A percentile compares a stretch with the other conserved stretches of the same genome.
Evolutionary conservation across 495 filamentous ascomycete genomes (phyloP).

Genomic region (Podospora appendiculata): DNA sequence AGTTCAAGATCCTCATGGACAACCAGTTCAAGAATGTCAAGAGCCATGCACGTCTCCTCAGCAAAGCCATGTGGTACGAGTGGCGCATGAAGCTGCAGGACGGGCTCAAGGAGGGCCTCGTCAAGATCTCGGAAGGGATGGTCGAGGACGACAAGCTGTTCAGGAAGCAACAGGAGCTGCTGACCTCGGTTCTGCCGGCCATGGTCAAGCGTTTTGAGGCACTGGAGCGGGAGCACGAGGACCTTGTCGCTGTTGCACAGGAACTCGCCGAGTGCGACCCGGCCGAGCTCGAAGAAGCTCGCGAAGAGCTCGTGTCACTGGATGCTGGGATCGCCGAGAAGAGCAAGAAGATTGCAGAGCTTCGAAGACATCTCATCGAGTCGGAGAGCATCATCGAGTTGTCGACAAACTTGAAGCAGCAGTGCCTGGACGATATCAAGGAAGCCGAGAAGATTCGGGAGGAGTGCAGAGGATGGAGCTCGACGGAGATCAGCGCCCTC

Average conservation of each 20-base stretch:
- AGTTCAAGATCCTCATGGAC: constrained; percentile 80
- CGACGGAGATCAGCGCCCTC: constrained; percentile 62
- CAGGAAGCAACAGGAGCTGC: constrained; percentile 54
- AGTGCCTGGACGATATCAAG: constrained; percentile 63
- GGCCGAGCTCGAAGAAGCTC: constrained; percentile 60
- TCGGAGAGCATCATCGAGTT: constrained; percentile 54
- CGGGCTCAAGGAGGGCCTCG: constrained; percentile 70
- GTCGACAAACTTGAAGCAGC: constrained; percentile 55
- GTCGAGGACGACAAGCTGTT: constrained; percentile 63
- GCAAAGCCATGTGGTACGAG: constrained; percentile 94
- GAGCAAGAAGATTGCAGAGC: constrained; percentile 51
- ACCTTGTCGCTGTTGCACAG: constrained; percentile 60
- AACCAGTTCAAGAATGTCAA: constrained; percentile 96
- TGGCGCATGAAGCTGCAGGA: constrained; percentile 91
- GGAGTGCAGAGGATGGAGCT: constrained; percentile 83
- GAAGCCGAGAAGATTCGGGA: constrained; percentile 79
- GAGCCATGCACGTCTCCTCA: constrained; percentile 77
- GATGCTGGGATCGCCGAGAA: constrained; percentile 65
- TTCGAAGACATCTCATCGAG: constrained; percentile 55
- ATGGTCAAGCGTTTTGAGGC: constrained; percentile 50
- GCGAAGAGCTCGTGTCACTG: constrained; percentile 53
- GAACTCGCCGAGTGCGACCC: constrained; percentile 76
- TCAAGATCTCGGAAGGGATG: constrained; percentile 69
- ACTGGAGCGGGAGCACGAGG: constrained; percentile 53
- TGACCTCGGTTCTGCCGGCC: constrained; percentile 56